Base-by-base conservation (phyloP, 345 rosid species). In the Physaria fendleri region DNA sequence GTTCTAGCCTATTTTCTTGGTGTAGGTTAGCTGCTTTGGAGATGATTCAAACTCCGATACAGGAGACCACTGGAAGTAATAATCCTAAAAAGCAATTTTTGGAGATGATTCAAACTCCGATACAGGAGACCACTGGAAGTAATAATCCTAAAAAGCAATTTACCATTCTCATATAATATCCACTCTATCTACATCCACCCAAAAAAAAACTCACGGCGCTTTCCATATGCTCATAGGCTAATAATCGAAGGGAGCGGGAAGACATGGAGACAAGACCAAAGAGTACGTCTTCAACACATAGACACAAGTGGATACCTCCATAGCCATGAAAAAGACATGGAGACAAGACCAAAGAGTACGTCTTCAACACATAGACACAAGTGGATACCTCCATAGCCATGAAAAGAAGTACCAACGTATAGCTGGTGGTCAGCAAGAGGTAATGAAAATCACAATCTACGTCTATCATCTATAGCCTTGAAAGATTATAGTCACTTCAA, bases 381-480 rank as follows among this genome's bases (percentile, higher is more conserved):
- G 85, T 33, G 99, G 96, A 49, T 94, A 84, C 68, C 77, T 94
- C 35, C 99, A 94, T 64, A 90, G 99, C 65, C 99, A 94, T 53
- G 87, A 87, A 83, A 94, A 90, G 81, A 94, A 85, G 71, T 94
- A 90, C 80, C 78, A 82, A 59, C 80, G 97, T n/a, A 85, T 90
- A 42, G 99, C 97, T 46, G 99, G 99, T 53, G 97, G 96, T n/a
- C 99, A 94, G 69, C 99, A 94, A 66, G 99, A 94, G 96, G 97
- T 90, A 66, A 72, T 2, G 21, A 56, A 34, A 14, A 5, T 20
- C 33, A 1, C 8, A 62, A 16, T 21, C 4, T n/a, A n/a, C n/a
- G n/a, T 13, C 5, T 13, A 17, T 29, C 30, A 44, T 30, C 22
- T 3, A 38, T 9, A 3, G n/a, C 49, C 30, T 41, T 27, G 18